Evolutionary conservation across 192 early-diverging fungal genomes (phyloP).

Genomic region (Spizellomyces sp.): DNA sequence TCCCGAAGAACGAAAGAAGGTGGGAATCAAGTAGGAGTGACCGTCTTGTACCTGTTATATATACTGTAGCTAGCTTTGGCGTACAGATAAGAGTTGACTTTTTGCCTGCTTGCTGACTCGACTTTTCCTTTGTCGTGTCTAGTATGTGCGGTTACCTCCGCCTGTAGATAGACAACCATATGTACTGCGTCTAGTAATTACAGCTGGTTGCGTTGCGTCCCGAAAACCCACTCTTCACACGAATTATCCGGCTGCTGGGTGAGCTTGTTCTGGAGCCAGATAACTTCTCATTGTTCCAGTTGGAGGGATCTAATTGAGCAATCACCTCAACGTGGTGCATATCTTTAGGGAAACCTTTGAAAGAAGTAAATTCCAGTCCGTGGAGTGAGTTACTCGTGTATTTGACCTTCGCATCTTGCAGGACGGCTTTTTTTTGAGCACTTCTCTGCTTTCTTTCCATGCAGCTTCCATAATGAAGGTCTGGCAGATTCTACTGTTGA

Average conservation of each 20-base stretch:
- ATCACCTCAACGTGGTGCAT: too few species aligned
- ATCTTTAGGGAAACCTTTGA: conserved; percentile 7
- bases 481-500: conserved; percentile 69
- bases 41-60: background rate
- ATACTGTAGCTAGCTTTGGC: conserved; percentile 9
- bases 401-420: conserved; percentile 30
- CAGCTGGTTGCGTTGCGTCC: conserved; percentile 74
- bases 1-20: conserved; percentile 53
- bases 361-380: conserved; percentile 3
- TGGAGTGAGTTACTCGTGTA: too few species aligned
- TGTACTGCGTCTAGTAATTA: conserved; percentile 77
- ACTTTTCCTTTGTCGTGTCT: background rate
- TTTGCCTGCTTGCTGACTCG: too few species aligned
- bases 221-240: conserved; percentile 74
- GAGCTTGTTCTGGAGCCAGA: conserved; percentile 12
- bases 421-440: conserved; percentile 44
- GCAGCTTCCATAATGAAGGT: conserved; percentile 44
- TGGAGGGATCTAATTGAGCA: too few species aligned
- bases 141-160: conserved; percentile 80
- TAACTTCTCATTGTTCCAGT: too few species aligned
- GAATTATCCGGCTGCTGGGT: conserved; percentile 85
- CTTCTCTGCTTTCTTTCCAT: conserved; percentile 27
- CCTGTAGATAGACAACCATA: conserved; percentile 57
- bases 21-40: conserved; percentile 22
- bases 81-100: background rate